Base-by-base conservation (phyloP, 1,284 basidiomycete genomes). In the Porogramme epimiltina region DNA sequence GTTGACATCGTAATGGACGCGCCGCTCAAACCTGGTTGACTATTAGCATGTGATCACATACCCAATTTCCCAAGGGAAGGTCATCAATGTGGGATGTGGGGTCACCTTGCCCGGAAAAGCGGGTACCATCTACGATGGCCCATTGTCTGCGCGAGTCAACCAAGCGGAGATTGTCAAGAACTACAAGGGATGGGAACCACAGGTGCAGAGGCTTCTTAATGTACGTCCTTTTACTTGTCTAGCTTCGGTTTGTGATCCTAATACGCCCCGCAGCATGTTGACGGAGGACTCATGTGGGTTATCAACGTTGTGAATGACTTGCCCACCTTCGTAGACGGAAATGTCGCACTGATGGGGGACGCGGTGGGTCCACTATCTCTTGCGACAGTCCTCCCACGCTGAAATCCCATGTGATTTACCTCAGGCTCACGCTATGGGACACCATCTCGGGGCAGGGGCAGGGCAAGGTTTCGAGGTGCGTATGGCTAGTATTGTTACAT, bases 381-480 rank as follows among this genome's bases (percentile, higher is more conserved):
- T n/a, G 13, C n/a, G 18, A 19, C 25, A 5, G 28, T 39, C 6
- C 15, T 28, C 18, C 18, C 24, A 42, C 1, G 24, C 24, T 19
- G 3, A 24, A 15, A 10, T 43, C 45, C 23, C 11, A 48, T 10
- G 3, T 3, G 28, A 42, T n/a, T 20, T 11, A n/a, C n/a, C 24
- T 15, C 16, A 56, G 66, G 67, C 66, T 2, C 70, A 70, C 53
- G 63, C 65, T 2, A 70, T 68, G 67, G 52, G 60, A 22, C 68
- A 68, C 0, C 62, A 69, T 45, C 52, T 66, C 22, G 69, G 63
- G 0, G 63, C 66, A 1, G 70, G 70, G 5, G 70, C 69, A 3
- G 64, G 63, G 19, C 69, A 65, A 36, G 65, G 68, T n/a, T 65
- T 71, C 9, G 68, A 71, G 56, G 69, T 71, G 9, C 38, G 18